Base-by-base conservation (phyloP, 345 rosid species). In the Arabidopsis suecica region DNA sequence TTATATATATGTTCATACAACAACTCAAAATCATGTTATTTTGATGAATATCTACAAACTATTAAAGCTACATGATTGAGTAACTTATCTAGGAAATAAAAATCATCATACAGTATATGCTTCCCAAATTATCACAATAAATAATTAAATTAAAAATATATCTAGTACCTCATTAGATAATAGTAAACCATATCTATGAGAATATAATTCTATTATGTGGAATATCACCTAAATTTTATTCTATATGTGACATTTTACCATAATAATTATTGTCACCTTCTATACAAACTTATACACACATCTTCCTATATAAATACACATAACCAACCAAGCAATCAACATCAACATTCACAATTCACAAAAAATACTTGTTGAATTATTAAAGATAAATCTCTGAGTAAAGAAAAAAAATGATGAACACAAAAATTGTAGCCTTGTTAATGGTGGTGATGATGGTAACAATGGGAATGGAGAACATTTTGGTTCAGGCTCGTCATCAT, bases 391-490 rank as follows among this genome's bases (percentile, higher is more conserved):
- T 38, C 14, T 36, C 32, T 4, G 12, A 7, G 25, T 16, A 36
- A 57, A 4, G 9, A 23, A 61, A 14, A 37, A 28, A 25, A 9
- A 68, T 25, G 75, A 49, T 37, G 61, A 71, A 71, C 28, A 60
- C 51, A 48, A 71, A 70, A 20, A 71, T 22, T 49, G 7, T 61
- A 36, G 50, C 60, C 49, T 61, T 61, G 51, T 45, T 70, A 57
- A 37, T 71, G 60, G 49, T 60, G 38, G 61, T 11, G 30, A 72
- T 72, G 76, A 61, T 72, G 22, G 42, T 72, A 12, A 13, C 53
- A 18, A 28, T 72, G 61, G 61, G 61, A 28, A 61, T 72, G 69
- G 55, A 72, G 53, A 72, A 53, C 38, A 36, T 72, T 62, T 40
- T 62, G 47, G 69, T 72, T 41, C 42, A 62, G 1, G 69, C 76